Base-by-base conservation (phyloP, 1,284 basidiomycete genomes). In the Melampsora americana region DNA sequence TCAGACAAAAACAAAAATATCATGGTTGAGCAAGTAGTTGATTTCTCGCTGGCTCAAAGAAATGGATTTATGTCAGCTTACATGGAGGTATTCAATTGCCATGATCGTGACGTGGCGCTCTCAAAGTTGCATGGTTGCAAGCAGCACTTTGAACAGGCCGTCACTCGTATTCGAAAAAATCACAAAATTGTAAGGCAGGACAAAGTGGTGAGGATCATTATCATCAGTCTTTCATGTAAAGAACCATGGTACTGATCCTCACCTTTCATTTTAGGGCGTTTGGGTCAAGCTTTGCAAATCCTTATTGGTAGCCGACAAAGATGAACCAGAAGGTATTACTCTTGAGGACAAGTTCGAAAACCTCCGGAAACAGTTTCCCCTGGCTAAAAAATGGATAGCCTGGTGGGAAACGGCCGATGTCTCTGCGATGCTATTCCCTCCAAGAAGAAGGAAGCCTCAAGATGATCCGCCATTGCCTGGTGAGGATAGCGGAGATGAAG, bases 41-140 rank as follows among this genome's bases (percentile, higher is more conserved):
- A n/a, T n/a, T n/a, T n/a, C n/a, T n/a, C n/a, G n/a, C n/a, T n/a
- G n/a, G n/a, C n/a, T 69, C 66, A 67, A 44, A 42, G 7, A 26
- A 18, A 48, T 2, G 46, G 66, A 11, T 48, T 67, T 30, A 16
- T 53, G 1, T 9, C 0, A 6, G 66, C 66, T 3, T 68, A 68
- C 66, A 23, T 26, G 50, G 67, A 69, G 30, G 67, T 69, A 2
- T 69, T 69, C n/a, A 50, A 50, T 6, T 12, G 56, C 12, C 5
- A 23, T 11, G 53, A 69, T 23, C 14, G 23, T 18, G 20, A 53
- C n/a, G 1, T 11, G 1, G 53, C 53, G 2, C n/a, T 69, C 1
- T 16, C 20, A 1, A 59, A 35, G 5, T 16, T 69, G 1, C 14
- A 69, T 7, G 67, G 48, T 1, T 69, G 67, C n/a, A n/a, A n/a